Evolutionary conservation across 306 rosid genomes (phyloP).

Genomic region (Sechiopsis laciniata): DNA sequence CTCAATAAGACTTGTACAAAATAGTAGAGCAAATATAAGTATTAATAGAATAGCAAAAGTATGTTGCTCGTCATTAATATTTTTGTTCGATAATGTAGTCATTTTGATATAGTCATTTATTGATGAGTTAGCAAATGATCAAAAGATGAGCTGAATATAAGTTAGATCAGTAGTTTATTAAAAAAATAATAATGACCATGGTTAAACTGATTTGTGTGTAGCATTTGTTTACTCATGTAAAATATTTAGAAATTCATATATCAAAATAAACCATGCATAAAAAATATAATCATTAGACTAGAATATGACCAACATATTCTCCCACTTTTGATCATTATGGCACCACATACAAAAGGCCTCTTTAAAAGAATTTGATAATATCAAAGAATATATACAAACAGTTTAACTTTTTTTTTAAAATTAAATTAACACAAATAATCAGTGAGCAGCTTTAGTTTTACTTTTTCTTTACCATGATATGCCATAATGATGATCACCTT

Average conservation of each 20-base stretch:
- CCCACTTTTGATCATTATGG: conserved; percentile 6
- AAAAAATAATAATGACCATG: no score
- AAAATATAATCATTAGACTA: not conserved
- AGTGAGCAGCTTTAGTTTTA: conserved; percentile 22
- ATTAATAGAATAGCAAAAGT: no score
- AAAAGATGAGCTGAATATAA: not conserved
- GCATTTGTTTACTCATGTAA: no score
- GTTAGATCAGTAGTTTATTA: no score
- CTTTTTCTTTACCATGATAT: conserved; percentile 22
- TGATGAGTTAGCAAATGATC: not conserved
- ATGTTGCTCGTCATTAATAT: no score
- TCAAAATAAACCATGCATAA: not conserved
- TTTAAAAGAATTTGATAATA: conserved; percentile 6
- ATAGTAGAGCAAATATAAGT: no score
- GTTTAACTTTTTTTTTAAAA: not conserved
- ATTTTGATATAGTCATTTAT: no score
- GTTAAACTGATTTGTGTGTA: no score
- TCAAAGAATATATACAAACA: not conserved
- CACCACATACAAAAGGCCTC: not conserved
- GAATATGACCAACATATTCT: conserved; percentile 16
- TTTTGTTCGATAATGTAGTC: no score
- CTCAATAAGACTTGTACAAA: no score
- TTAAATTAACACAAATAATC: conserved; percentile 14
- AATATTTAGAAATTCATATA: not conserved
- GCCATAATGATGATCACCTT: conserved; percentile 22